A percentile compares a stretch with the other conserved stretches of the same genome.
phyloP scores from a whole-genome alignment of 495 filamentous ascomycete species.

The Podospora pseudoanserina region DNA sequence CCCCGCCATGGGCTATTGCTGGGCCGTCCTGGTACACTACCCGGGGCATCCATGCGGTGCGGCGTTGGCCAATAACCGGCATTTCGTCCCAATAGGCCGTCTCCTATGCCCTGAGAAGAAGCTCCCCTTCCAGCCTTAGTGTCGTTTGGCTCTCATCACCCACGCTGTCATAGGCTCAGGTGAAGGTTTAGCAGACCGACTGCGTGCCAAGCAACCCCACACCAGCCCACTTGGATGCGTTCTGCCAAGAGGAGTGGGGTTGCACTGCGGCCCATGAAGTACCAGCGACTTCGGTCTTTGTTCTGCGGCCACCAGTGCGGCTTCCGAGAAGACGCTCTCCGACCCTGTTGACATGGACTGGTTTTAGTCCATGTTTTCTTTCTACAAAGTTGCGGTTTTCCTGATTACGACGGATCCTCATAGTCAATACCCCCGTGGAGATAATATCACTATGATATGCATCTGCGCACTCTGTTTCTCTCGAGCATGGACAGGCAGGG shows the following conservation, averaged over 20 bases:
- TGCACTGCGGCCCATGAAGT: not conserved
- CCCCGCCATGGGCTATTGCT: not conserved
- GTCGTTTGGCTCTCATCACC: not conserved
- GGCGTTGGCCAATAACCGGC: not conserved
- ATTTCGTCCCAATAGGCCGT: not conserved
- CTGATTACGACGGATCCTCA: not conserved
- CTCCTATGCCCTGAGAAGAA: not conserved
- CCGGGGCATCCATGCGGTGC: not conserved
- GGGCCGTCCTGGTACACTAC: not conserved
- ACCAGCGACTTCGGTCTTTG: conserved; percentile 17
- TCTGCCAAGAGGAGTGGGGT: conserved; percentile 11
- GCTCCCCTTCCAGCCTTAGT: not conserved
- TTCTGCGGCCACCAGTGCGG: not conserved
- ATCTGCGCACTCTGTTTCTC: not conserved
- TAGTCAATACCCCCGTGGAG: not conserved
- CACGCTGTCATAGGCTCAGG: not conserved
- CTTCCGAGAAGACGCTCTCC: not conserved
- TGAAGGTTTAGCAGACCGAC: too few relatives aligned
- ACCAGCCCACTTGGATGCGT: conserved; percentile 10
- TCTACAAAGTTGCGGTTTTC: not conserved
- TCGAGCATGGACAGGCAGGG: not conserved
- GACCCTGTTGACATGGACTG: too few relatives aligned
- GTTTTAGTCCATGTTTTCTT: not conserved
- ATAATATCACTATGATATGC: too few relatives aligned
- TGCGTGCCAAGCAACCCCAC: conserved; percentile 14